Evolutionary conservation across 768 basidiomycete genomes (phyloP), one percentile per base, ranked within the genome.

Genomic region (Suillus lakei): DNA sequence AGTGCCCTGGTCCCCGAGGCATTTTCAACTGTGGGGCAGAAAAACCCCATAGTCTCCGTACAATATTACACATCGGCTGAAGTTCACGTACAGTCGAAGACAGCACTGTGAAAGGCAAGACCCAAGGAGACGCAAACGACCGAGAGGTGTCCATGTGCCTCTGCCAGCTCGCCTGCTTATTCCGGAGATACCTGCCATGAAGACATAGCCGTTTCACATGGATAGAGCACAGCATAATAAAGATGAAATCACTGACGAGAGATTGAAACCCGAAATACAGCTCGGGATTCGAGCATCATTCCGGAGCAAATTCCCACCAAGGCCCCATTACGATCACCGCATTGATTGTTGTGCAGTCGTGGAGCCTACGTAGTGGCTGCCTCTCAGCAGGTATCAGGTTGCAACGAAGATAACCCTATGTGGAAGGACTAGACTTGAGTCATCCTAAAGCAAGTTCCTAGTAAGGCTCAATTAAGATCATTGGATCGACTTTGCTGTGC

Each of bases 211-310:
- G 18, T 58, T 39, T 28, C 53, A 34, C 21, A 34, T 34, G 38
- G 36, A 39, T 26, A 18, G 18, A 41, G 12, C 26, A 59, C 38
- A 26, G 26, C 38, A 41, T 28, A 18, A 28, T 54, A 21, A 32
- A 54, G 53, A 59, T 59, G 58, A 59, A 59, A 59, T 41, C 39
- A 30, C 23, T 28, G 23, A 39, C 39, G 58, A 59, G 23, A 39
- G 58, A 41, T 13, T 28, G 16, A 51, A 16, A 51, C 28, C 28
- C 32, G 51, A 30, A 53, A 53, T 53, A 32, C 26, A 12, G 28
- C 51, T 54, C 21, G 21, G 32, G 53, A 32, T 34, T 54, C 32
- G 10, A n/a, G 53, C 53, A 32, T 32, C 18, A 21, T 54, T 32
- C 30, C 18, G 30, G 30, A 34, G 30, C 10, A 34, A 32, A 54